These are phyloP conservation scores for Immersiella caudata DNA, from an alignment of 495 filamentous ascomycete genomes.

Conservation along the genomic window DNA sequence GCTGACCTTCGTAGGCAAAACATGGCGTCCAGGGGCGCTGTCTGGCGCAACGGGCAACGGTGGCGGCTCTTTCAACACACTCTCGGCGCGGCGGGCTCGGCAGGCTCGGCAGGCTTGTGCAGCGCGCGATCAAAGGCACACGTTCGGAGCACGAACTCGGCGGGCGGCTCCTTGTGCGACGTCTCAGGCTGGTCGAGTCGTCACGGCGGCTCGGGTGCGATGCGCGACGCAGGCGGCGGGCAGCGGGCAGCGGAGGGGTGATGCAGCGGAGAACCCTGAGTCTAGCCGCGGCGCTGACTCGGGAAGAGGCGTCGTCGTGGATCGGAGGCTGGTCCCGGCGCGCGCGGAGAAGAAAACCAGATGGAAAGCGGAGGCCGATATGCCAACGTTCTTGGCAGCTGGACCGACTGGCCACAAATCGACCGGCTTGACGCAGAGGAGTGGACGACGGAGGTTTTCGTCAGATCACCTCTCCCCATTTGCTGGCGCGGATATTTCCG, in stretches of 20 bases:
- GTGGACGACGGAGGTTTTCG: background rate
- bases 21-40: conserved; percentile 50
- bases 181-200: background rate
- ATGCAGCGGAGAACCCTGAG: background rate
- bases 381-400: background rate
- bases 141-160: background rate
- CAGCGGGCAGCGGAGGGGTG: background rate
- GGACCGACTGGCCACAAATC: background rate
- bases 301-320: background rate
- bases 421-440: background rate
- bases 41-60: background rate
- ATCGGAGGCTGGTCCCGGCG: background rate
- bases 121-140: background rate
- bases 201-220: background rate
- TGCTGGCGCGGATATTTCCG: background rate
- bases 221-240: background rate
- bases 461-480: background rate
- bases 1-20: conserved; percentile 81
- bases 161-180: background rate
- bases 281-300: background rate
- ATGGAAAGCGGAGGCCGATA: background rate
- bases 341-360: background rate
- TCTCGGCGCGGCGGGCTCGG: background rate
- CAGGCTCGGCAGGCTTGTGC: background rate
- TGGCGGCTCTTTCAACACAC: too few species aligned